Evolutionary conservation across 1,284 basidiomycete species (phyloP).

Genomic region (Wallemia hederae): DNA sequence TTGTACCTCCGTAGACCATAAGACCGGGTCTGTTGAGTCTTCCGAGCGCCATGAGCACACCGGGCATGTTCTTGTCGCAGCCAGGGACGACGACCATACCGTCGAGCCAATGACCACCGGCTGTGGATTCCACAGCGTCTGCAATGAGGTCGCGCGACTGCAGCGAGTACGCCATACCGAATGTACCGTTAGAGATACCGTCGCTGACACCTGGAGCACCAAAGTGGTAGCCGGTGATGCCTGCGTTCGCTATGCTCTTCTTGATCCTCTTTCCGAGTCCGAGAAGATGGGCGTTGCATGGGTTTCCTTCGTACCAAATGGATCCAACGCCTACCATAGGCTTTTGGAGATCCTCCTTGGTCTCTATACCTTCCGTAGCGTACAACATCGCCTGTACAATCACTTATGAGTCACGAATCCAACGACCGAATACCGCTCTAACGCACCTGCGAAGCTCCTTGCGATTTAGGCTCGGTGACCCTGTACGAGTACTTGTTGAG

Average conservation of each 20-base stretch:
- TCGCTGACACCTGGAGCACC: conserved; percentile 91
- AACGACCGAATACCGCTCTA: conserved; percentile 1
- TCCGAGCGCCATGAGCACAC: conserved; percentile 71
- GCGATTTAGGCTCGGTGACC: conserved; percentile 65
- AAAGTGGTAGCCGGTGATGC: conserved; percentile 80
- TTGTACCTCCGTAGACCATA: conserved; percentile 92
- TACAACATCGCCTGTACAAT: conserved; percentile 65
- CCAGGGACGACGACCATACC: conserved; percentile 88
- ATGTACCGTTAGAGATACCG: conserved; percentile 88
- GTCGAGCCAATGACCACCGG: conserved; percentile 94
- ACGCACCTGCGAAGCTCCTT: conserved; percentile 64
- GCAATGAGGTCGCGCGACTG: conserved; percentile 91
- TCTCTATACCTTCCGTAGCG: conserved; percentile 60
- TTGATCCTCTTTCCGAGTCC: conserved; percentile 67
- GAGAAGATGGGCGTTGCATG: conserved; percentile 75
- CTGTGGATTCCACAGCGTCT: conserved; percentile 80
- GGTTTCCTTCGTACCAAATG: conserved; percentile 81
- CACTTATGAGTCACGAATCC: not conserved
- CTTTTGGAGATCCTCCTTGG: conserved; percentile 55
- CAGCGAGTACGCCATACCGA: conserved; percentile 74
- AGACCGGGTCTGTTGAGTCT: conserved; percentile 74
- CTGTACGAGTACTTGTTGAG: conserved; percentile 59
- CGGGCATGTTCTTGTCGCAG: conserved; percentile 96
- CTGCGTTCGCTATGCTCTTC: conserved; percentile 37
- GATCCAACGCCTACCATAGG: conserved; percentile 86